Base-by-base conservation (phyloP, 495 filamentous ascomycete species). In the Cairneyella variabilis region DNA sequence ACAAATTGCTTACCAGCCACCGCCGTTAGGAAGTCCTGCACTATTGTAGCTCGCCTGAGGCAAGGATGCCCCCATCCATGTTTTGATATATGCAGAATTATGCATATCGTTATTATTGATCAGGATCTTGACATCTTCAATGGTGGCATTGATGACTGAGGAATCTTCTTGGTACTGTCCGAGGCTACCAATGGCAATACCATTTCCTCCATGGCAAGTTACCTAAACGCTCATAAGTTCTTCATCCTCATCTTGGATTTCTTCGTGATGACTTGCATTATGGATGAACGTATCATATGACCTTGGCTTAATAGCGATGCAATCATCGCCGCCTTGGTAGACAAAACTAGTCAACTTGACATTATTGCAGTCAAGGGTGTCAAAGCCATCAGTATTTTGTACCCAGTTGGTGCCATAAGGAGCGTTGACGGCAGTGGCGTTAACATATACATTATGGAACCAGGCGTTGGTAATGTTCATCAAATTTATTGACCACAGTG, bases 251-350 rank as follows among this genome's bases (percentile, higher is more conserved):
- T n/a, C n/a, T n/a, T n/a, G n/a, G n/a, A n/a, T n/a, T n/a, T n/a
- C n/a, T n/a, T n/a, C n/a, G n/a, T n/a, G n/a, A n/a, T n/a, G n/a
- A n/a, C n/a, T n/a, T n/a, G n/a, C 75, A 51, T 80, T 77, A 14
- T 67, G 68, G 41, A 74, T 66, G 23, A 66, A 64, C 26, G 82
- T 64, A 50, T 79, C 74, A 60, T 79, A 79, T 9, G 72, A 76
- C 10, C 76, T 69, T 11, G 78, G 75, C 51, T 83, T 83, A 56
- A 83, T 75, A 28, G 79, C 78, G 28, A 82, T 69, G 60, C 76
- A 81, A 57, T 81, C 76, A 56, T 82, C 78, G 30, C 78, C 77
- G 17, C 77, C 79, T 67, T 80, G 77, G 57, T 80, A 82, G n/a
- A 70, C 61, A 22, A 83, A 68, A 51, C 78, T 77, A 14, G 65